These are phyloP conservation scores for Leptoxyphium fumago DNA, from an alignment of 2,329 filamentous ascomycete genomes.

Conservation along the genomic window DNA sequence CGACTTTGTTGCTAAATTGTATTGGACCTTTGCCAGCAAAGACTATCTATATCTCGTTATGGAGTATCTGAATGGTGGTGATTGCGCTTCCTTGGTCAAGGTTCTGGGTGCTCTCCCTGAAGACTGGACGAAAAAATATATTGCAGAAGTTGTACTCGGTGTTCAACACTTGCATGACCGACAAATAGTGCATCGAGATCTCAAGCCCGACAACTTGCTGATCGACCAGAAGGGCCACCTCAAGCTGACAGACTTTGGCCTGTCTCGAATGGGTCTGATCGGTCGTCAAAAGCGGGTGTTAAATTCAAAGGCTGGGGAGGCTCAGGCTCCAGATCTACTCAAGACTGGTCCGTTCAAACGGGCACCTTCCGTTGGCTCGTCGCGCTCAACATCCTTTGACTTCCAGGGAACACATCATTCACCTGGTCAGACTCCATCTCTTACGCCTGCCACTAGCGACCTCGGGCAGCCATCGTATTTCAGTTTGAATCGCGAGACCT, in stretches of 20 bases:
- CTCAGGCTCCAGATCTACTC: slow-evolving; percentile 69
- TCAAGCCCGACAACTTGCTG: slow-evolving; percentile 93
- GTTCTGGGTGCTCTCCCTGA: slow-evolving; percentile 81
- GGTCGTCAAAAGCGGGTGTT: slow-evolving; percentile 90
- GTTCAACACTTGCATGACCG: slow-evolving; percentile 90
- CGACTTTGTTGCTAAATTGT: slow-evolving; percentile 95
- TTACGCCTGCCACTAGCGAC: slow-evolving; percentile 61
- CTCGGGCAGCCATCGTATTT: slow-evolving; percentile 89
- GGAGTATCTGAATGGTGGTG: slow-evolving; percentile 96
- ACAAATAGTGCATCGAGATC: slow-evolving; percentile 88
- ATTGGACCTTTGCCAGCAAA: slow-evolving; percentile 99
- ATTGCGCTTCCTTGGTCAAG: slow-evolving; percentile 93
- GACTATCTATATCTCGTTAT: slow-evolving; percentile 97
- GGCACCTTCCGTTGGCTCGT: slow-evolving; percentile 73
- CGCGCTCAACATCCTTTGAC: slow-evolving; percentile 85
- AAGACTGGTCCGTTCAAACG: slow-evolving; percentile 85
- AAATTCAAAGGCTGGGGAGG: slow-evolving; percentile 60
- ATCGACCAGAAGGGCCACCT: slow-evolving; percentile 95
- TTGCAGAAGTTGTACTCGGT: slow-evolving; percentile 90
- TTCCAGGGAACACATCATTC: slow-evolving; percentile 60
- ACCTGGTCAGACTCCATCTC: slow-evolving; percentile 69
- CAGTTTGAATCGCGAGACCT: slow-evolving; percentile 50
- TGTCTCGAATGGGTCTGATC: slow-evolving; percentile 93
- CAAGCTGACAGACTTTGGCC: slow-evolving; percentile 92
- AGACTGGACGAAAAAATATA: slow-evolving; percentile 96